A percentile compares a stretch with the other conserved stretches of the same genome.
These are phyloP conservation scores for Micractinium sp. DNA, from an alignment of 139 green algal genomes.

Conservation along the genomic window DNA sequence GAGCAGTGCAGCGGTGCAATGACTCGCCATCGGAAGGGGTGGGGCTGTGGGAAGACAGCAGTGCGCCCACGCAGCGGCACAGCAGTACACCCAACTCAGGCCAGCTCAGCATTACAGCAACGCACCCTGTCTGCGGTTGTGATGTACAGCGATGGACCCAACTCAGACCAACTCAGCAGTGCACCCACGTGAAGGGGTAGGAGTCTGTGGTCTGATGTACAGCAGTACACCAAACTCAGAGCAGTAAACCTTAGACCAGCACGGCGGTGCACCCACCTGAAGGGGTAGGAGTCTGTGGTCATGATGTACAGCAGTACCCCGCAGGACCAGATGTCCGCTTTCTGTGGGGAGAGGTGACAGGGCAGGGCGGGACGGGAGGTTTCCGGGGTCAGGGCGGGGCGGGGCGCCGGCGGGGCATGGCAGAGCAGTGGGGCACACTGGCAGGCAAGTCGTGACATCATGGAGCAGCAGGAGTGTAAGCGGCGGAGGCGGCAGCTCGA, in stretches of 20 bases:
- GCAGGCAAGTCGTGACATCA: too few relatives aligned
- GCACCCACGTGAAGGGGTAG: constrained; percentile 88
- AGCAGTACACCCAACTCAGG: neutral
- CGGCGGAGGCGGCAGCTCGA: too few relatives aligned
- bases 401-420: too few relatives aligned
- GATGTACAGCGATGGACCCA: constrained; percentile 89
- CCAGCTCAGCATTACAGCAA: too few relatives aligned
- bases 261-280: constrained; percentile 75
- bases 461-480: too few relatives aligned
- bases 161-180: constrained; percentile 85
- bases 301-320: constrained; percentile 99
- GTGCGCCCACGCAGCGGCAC: constrained; percentile 12
- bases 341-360: neutral
- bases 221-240: constrained; percentile 93
- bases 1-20: too few relatives aligned
- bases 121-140: too few relatives aligned
- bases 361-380: neutral
- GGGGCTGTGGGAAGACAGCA: constrained; percentile 43
- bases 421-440: too few relatives aligned
- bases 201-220: too few relatives aligned
- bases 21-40: too few relatives aligned
- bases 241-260: constrained; percentile 93
- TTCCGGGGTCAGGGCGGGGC: too few relatives aligned
- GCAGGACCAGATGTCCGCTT: constrained; percentile 96
- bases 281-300: constrained; percentile 91